phyloP scores from a whole-genome alignment of 495 filamentous ascomycete species.

The Staphylotrichum longicolle region DNA sequence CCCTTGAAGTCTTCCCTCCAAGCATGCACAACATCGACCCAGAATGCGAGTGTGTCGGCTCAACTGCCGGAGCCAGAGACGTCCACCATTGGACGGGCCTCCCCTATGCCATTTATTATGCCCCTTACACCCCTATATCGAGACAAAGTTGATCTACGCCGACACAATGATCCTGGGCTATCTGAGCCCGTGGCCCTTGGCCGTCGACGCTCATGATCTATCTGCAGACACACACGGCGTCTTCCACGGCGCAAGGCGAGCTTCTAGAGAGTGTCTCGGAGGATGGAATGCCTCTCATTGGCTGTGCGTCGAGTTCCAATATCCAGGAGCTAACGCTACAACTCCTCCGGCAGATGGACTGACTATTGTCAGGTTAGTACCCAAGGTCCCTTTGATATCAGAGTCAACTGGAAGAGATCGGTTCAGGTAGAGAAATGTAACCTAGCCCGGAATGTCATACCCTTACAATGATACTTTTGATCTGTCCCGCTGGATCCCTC shows the following conservation, averaged over 20 bases:
- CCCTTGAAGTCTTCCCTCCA: too few species aligned
- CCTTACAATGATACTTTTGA: too few species aligned
- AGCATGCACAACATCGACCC: background rate
- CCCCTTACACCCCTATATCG: background rate
- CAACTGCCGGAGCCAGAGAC: background rate
- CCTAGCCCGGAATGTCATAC: background rate
- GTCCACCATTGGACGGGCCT: background rate
- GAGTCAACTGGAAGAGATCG: too few species aligned
- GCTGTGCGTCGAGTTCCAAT: background rate
- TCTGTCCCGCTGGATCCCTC: background rate
- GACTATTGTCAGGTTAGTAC: too few species aligned
- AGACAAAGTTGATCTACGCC: background rate
- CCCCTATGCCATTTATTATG: background rate
- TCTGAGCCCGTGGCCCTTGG: background rate
- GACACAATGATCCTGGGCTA: background rate
- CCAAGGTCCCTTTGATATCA: too few species aligned
- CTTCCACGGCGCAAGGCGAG: too few species aligned
- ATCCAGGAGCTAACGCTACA: background rate
- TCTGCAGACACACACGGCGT: background rate
- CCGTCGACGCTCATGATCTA: background rate
- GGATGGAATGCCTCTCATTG: background rate
- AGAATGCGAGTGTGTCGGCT: background rate
- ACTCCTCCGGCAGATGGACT: background rate
- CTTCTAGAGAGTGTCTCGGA: background rate
- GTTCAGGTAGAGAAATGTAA: background rate